Conservation (phyloP, 495 filamentous ascomycete species). For the Penicillium maclennaniae region DNA sequence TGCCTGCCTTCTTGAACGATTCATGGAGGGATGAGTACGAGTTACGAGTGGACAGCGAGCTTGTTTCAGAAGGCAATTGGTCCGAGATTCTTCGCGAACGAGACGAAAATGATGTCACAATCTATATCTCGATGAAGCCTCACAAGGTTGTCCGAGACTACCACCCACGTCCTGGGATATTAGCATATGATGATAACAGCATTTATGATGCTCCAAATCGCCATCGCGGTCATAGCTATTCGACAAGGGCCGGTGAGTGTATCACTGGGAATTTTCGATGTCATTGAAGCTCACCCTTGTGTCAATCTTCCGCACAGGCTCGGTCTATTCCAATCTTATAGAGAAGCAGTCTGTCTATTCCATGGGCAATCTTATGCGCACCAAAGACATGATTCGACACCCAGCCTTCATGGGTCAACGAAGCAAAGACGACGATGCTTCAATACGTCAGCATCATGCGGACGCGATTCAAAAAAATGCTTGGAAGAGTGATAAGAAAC, state of each 20-base stretch:
- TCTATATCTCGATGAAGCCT: not conserved
- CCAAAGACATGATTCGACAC: not conserved
- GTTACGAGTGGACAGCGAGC: not conserved
- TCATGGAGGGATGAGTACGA: constrained; percentile 9
- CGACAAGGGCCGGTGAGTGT: not conserved
- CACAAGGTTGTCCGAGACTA: not conserved
- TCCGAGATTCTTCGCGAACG: not conserved
- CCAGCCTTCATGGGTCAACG: not conserved
- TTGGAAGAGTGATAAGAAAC: not conserved
- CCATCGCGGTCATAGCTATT: not conserved
- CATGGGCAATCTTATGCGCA: not conserved
- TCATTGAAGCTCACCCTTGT: not conserved
- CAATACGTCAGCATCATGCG: not conserved
- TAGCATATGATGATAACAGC: not conserved
- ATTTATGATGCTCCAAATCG: not conserved
- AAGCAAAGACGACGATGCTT: not conserved
- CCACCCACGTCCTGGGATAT: not conserved
- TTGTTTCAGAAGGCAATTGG: constrained; percentile 5
- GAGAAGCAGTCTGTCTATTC: not conserved
- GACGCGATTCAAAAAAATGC: not conserved
- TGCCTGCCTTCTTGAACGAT: not conserved
- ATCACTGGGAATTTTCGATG: not conserved
- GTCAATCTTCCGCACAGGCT: not conserved
- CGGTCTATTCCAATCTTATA: not conserved
- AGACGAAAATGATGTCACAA: not conserved